Evolutionary conservation across 441 rosid species (phyloP).

Genomic region (Bruguiera hainesii): DNA sequence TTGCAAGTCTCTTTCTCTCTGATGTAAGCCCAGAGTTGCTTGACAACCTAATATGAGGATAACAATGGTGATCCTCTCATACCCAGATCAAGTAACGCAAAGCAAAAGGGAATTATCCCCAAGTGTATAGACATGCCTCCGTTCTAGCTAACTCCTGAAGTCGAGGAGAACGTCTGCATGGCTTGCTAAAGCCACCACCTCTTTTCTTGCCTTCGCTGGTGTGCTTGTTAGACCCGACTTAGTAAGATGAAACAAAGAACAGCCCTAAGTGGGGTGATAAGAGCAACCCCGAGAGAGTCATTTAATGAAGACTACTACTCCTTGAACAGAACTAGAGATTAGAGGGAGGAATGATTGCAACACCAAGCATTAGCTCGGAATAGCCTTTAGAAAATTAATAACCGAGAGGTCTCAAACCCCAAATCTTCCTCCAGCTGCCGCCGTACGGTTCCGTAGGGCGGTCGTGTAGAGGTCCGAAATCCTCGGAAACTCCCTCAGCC

Average conservation of each 20-base stretch:
- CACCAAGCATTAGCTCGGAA: neutral
- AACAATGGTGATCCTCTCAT: too few relatives aligned
- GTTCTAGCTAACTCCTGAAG: slow-evolving; percentile 78
- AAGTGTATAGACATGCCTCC: slow-evolving; percentile 40
- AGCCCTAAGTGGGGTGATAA: neutral
- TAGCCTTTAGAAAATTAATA: neutral
- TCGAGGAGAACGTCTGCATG: slow-evolving; percentile 76
- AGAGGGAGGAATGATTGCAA: neutral
- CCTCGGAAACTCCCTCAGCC: slow-evolving; percentile 40
- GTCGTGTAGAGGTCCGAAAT: slow-evolving; percentile 54
- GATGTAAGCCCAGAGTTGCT: slow-evolving; percentile 54
- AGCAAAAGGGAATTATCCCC: neutral
- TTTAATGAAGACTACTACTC: too few relatives aligned
- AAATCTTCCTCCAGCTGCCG: slow-evolving; percentile 46
- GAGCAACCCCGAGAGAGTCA: too few relatives aligned
- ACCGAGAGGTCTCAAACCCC: neutral
- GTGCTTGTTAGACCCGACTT: slow-evolving; percentile 47
- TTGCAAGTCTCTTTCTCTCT: slow-evolving; percentile 55
- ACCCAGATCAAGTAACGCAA: neutral
- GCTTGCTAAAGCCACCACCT: slow-evolving; percentile 78
- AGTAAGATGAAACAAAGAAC: neutral
- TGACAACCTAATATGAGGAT: slow-evolving; percentile 38
- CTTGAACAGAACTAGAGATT: neutral
- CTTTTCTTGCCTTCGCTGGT: slow-evolving; percentile 56
- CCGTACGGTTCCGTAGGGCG: slow-evolving; percentile 49